Base-by-base conservation (phyloP, 352 stramenopile genomes). In the Blastocystis sp. region DNA sequence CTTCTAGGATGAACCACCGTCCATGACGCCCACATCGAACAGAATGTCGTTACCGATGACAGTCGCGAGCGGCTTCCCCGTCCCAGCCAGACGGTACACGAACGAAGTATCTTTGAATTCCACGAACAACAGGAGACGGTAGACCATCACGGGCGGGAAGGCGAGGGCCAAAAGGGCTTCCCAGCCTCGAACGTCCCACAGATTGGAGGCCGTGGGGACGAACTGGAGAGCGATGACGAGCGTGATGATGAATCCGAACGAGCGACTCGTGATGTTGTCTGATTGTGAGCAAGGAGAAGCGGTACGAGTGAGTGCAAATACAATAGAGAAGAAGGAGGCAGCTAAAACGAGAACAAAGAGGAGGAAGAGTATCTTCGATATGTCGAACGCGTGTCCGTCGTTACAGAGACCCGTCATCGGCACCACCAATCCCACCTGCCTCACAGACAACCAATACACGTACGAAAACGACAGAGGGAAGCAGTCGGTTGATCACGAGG, bases 391-490 rank as follows among this genome's bases (percentile, higher is more conserved):
- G 27, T 24, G 2, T 36, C 63, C 27, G 27, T 48, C 42, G 7
- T 57, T 54, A 29, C 69, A 81, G 18, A 81, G n/a, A 24, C 69
- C 69, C 7, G 44, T 65, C 69, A 81, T 59, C 14, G 63, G 40
- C 46, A 64, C 69, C 4, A 46, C 48, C 34, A 18, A 32, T 0
- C 61, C 48, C 21, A 21, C 42, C 69, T 81, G 46, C 1, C n/a
- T 36, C 0, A 81, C 16, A 27, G 4, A 9, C 16, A 21, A 29
- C 0, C 1, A 0, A 6, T 16, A 42, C 21, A 21, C 3, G 14
- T 65, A 81, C 69, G 63, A 64, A 81, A 40, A 81, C 14, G 44
- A 64, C 63, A 24, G 69, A 65, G 0, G 69, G 69, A 21, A 81
- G 14, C 9, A 59, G 44, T 29, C 69, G 69, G 36, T 49, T 1